These are phyloP conservation scores for Rutstroemia sp. DNA, from an alignment of 2,329 filamentous ascomycete genomes.

Conservation along the genomic window DNA sequence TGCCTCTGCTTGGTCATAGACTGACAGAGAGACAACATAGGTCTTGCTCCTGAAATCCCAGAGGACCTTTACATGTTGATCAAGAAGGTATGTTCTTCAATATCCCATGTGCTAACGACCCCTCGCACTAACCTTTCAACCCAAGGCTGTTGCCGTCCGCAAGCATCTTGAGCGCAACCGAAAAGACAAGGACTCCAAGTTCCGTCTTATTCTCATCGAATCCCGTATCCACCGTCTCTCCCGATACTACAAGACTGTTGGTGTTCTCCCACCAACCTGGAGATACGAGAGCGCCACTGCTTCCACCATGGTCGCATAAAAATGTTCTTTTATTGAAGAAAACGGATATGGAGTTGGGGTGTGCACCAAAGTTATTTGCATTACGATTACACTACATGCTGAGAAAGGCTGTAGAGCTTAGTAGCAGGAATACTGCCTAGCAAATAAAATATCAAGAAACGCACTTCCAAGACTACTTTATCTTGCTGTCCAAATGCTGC, in stretches of 20 bases:
- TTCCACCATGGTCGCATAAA: constrained; percentile 83
- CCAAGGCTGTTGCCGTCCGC: constrained; percentile 84
- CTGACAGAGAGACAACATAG: constrained; percentile 84
- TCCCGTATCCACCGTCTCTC: constrained; percentile 99
- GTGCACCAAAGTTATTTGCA: constrained; percentile 19
- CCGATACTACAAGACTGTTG: constrained; percentile 98
- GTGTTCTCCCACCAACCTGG: constrained; percentile 84
- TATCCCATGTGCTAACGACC: not conserved
- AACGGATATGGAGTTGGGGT: constrained; percentile 26
- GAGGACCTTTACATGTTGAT: constrained; percentile 99
- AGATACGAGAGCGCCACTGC: constrained; percentile 98
- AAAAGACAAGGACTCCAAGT: constrained; percentile 99
- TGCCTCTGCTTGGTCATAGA: constrained; percentile 85
- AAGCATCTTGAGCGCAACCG: constrained; percentile 99
- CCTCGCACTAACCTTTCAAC: constrained; percentile 17
- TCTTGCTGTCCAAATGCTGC: constrained; percentile 7
- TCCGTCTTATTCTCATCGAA: constrained; percentile 99
- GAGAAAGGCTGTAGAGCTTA: constrained; percentile 14
- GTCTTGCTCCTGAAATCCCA: constrained; percentile 96
- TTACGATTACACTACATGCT: constrained; percentile 1
- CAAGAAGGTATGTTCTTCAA: constrained; percentile 74
- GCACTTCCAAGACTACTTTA: constrained; percentile 15
- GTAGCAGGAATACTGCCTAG: constrained; percentile 23
- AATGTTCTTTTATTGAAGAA: constrained; percentile 9
- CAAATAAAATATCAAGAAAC: constrained; percentile 25